Conservation (phyloP, 177 flowering plant genomes). For the Vitis hybrid region DNA sequence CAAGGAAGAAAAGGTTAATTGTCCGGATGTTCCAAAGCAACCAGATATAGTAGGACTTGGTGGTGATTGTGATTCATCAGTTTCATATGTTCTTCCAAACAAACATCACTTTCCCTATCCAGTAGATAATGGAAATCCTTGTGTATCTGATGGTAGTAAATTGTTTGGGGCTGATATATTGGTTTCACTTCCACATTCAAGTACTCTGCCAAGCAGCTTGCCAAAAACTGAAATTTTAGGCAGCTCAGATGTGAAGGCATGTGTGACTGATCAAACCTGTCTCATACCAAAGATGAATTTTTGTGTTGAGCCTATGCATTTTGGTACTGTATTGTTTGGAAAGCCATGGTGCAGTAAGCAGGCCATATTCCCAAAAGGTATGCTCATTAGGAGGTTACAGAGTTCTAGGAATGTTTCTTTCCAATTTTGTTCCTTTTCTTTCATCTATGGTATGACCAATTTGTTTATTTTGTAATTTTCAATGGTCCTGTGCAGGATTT, state of each 20-base stretch:
- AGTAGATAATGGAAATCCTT: conserved; percentile 11
- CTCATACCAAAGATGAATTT: conserved; percentile 9
- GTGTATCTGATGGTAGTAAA: conserved; percentile 22
- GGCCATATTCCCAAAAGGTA: conserved; percentile 80
- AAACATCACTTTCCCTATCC: conserved; percentile 20
- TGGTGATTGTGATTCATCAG: conserved; percentile 13
- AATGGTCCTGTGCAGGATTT: conserved; percentile 49
- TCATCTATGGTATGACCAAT: neutral
- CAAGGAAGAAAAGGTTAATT: conserved; percentile 16
- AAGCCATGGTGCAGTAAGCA: conserved; percentile 58
- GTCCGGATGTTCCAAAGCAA: conserved; percentile 16
- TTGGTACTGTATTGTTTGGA: conserved; percentile 51
- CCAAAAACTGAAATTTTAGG: conserved; percentile 17
- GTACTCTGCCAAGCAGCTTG: conserved; percentile 10
- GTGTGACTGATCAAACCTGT: conserved; percentile 12
- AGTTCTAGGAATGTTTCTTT: neutral
- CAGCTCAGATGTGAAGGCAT: conserved; percentile 8
- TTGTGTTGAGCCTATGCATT: conserved; percentile 45
- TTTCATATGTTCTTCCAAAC: conserved; percentile 8
- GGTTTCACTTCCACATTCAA: conserved; percentile 5
- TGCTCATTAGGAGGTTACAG: neutral
- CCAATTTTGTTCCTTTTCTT: neutral
- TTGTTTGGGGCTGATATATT: conserved; percentile 43
- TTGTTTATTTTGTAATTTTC: neutral
- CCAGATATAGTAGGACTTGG: conserved; percentile 10